A percentile compares a stretch with the other conserved stretches of the same genome.
phyloP scores from a whole-genome alignment of 768 basidiomycete genomes.

The Russula compacta region DNA sequence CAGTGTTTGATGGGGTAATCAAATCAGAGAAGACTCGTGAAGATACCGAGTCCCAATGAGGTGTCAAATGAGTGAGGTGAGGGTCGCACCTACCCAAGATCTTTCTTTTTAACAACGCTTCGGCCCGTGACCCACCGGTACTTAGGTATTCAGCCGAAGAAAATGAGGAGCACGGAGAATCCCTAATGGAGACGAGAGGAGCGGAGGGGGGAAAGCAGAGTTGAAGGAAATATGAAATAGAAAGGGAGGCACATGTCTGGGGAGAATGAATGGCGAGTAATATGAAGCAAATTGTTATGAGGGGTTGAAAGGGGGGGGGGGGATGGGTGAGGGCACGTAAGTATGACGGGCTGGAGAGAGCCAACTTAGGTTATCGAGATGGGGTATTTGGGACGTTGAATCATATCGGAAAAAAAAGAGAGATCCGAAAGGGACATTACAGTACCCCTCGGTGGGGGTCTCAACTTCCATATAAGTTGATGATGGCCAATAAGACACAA shows the following conservation, averaged over 20 bases:
- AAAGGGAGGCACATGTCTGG: neutral
- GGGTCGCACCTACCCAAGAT: neutral
- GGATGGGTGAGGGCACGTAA: conserved; percentile 2
- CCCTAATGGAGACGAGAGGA: neutral
- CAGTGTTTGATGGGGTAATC: neutral
- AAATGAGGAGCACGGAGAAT: neutral
- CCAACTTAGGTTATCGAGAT: neutral
- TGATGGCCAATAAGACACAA: conserved; percentile 1
- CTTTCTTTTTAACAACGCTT: neutral
- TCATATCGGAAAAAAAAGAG: neutral
- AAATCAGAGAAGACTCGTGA: neutral
- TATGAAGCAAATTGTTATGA: neutral
- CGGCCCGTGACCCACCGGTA: neutral
- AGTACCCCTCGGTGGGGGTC: neutral
- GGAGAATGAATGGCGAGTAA: neutral
- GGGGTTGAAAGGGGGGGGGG: neutral
- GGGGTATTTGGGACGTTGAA: neutral
- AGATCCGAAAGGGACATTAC: neutral
- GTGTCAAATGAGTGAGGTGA: neutral
- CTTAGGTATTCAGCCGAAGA: neutral
- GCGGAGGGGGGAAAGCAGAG: neutral
- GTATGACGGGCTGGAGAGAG: conserved; percentile 4
- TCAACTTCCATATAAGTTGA: neutral
- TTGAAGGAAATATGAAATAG: conserved; percentile 15
- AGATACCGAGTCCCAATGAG: neutral